These are phyloP conservation scores for Endocalyx cinctus DNA, from an alignment of 2,329 filamentous ascomycete species.

Conservation along the genomic window DNA sequence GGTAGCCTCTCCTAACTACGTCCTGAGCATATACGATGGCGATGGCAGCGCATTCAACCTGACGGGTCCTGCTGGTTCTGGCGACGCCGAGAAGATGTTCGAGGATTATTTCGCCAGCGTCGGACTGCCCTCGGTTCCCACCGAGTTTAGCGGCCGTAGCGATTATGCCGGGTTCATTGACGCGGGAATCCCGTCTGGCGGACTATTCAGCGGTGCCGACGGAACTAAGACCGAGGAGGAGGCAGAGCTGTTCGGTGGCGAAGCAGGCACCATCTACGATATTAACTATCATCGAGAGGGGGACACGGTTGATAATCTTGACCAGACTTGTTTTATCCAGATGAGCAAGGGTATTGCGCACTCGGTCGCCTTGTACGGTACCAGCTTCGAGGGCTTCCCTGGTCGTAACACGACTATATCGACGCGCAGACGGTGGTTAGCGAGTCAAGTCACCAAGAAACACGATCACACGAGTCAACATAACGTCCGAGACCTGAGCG, in stretches of 20 bases:
- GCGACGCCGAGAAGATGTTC: conserved; percentile 55
- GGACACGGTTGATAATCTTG: conserved; percentile 15
- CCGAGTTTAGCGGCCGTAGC: conserved; percentile 52
- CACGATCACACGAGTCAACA: no score
- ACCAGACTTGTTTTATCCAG: conserved; percentile 21
- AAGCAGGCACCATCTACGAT: not conserved
- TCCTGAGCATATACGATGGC: conserved; percentile 54
- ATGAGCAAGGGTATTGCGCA: conserved; percentile 21
- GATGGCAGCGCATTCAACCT: conserved; percentile 58
- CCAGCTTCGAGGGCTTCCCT: conserved; percentile 2
- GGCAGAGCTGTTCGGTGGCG: conserved; percentile 45
- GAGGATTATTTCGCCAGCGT: conserved; percentile 47
- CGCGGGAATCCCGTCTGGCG: conserved; percentile 52
- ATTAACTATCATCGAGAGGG: conserved; percentile 35
- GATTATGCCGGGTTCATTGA: conserved; percentile 57
- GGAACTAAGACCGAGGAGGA: conserved; percentile 52
- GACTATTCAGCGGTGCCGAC: conserved; percentile 57
- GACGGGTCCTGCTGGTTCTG: conserved; percentile 49
- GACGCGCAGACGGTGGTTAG: no score
- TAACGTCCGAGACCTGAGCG: no score
- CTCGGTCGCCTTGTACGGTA: conserved; percentile 9
- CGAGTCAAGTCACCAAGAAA: no score
- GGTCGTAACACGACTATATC: not conserved
- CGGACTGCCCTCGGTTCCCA: conserved; percentile 42
- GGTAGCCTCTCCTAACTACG: conserved; percentile 46